A percentile compares a stretch with the other conserved stretches of the same genome.
Conservation (phyloP, 75 land plant genomes). For the Ceratopteris richardii region DNA sequence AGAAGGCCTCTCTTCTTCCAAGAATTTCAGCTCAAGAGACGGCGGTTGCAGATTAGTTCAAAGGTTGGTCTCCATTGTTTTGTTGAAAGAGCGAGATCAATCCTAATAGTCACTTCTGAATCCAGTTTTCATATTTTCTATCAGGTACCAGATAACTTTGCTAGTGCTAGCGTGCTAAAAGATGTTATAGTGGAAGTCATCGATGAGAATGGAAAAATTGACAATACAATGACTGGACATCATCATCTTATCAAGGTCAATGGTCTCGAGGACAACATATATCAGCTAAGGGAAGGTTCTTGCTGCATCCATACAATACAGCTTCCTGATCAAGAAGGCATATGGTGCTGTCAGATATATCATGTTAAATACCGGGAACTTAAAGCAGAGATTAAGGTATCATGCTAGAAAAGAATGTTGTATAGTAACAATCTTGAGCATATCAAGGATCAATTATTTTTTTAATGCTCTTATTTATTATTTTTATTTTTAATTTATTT, state of each 20-base stretch:
- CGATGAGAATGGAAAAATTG: constrained; percentile 41
- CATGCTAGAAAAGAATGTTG: too few relatives aligned
- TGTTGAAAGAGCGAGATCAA: too few relatives aligned
- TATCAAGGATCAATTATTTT: too few relatives aligned
- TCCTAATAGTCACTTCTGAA: too few relatives aligned
- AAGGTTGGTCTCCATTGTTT: too few relatives aligned
- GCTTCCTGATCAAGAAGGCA: constrained; percentile 31
- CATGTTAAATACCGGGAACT: constrained; percentile 49
- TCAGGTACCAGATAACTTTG: constrained; percentile 34
- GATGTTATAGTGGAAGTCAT: constrained; percentile 34
- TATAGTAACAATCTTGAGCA: too few relatives aligned
- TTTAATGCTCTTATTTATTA: not conserved
- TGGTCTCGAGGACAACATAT: constrained; percentile 7
- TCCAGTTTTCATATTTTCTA: too few relatives aligned
- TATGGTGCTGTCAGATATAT: constrained; percentile 25
- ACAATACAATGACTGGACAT: constrained; percentile 30
- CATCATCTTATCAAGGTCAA: constrained; percentile 34
- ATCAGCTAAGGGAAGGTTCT: constrained; percentile 28
- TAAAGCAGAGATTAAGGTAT: constrained; percentile 28
- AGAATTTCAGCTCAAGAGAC: not conserved
- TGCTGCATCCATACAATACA: constrained; percentile 35
- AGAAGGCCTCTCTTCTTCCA: not conserved
- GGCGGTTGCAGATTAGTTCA: not conserved
- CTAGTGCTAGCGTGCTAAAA: constrained; percentile 36
- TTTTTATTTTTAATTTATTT: too few relatives aligned